phyloP scores from a whole-genome alignment of 2,329 filamentous ascomycete species.

The Lasiodiplodia citricola region DNA sequence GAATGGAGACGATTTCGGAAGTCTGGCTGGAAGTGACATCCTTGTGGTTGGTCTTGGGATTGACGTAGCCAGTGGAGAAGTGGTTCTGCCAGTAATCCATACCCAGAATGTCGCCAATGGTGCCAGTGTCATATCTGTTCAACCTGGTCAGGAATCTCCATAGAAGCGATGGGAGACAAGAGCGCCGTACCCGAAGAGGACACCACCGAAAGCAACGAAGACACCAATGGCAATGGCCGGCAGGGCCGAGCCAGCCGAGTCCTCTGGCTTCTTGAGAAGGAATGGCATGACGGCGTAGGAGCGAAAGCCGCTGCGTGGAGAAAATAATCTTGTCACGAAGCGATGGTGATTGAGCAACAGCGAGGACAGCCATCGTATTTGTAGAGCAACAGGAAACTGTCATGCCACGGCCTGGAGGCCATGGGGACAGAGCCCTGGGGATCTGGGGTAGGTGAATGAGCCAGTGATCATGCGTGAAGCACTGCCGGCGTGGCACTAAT shows the following conservation, averaged over 20 bases:
- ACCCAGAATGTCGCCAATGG: constrained; percentile 66
- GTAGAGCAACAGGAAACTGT: background rate
- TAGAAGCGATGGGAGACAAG: background rate
- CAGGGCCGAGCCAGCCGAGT: constrained; percentile 64
- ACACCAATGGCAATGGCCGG: constrained; percentile 47
- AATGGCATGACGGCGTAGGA: constrained; percentile 39
- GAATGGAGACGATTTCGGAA: constrained; percentile 78
- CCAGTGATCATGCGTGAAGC: background rate
- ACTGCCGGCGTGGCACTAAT: background rate
- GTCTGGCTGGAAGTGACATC: constrained; percentile 57
- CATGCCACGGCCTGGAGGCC: background rate
- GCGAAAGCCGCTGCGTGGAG: background rate
- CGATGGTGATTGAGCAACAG: background rate
- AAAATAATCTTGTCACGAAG: background rate
- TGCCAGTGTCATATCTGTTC: constrained; percentile 45
- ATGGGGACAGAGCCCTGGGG: background rate
- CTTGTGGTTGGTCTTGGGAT: constrained; percentile 45
- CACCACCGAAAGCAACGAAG: constrained; percentile 55
- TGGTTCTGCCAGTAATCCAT: constrained; percentile 70
- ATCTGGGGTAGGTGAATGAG: background rate
- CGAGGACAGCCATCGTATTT: background rate
- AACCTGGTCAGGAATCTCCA: constrained; percentile 25
- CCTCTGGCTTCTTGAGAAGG: constrained; percentile 69
- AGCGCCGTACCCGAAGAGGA: constrained; percentile 45
- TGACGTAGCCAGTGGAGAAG: constrained; percentile 56